These are phyloP conservation scores for Diplosphaera chodatii DNA, from an alignment of 139 green algal genomes.

Conservation along the genomic window DNA sequence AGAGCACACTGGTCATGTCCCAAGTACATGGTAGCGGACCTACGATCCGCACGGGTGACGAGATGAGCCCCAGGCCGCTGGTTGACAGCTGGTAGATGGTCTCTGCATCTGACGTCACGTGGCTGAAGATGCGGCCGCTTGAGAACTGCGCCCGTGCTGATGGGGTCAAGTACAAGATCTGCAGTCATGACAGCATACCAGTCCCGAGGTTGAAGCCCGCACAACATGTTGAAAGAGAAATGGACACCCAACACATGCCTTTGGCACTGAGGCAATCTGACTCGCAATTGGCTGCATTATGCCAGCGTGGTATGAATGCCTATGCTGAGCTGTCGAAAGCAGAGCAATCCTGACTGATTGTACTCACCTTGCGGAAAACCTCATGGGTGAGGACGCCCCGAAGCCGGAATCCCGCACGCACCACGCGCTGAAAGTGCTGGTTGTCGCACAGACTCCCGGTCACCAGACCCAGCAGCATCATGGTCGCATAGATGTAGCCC, in stretches of 20 bases:
- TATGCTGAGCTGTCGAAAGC: no score
- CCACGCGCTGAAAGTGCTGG: constrained; percentile 54
- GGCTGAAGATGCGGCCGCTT: constrained; percentile 35
- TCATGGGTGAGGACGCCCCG: constrained; percentile 45
- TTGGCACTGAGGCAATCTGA: no score
- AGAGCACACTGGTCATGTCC: no score
- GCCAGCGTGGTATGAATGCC: no score
- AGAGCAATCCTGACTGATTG: no score
- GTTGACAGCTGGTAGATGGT: constrained; percentile 42
- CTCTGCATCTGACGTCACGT: constrained; percentile 46
- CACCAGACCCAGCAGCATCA: constrained; percentile 32
- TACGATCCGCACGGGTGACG: constrained; percentile 47
- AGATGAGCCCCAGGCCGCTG: constrained; percentile 48
- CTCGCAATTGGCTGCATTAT: no score
- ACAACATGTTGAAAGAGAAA: no score
- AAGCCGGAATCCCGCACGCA: constrained; percentile 46
- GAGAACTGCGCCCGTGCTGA: constrained; percentile 29
- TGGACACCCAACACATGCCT: no score
- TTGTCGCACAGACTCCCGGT: constrained; percentile 44
- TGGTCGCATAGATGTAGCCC: constrained; percentile 22
- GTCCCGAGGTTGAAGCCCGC: no score
- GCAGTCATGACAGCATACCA: no score
- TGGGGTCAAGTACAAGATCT: constrained; percentile 32
- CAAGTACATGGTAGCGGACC: background rate
- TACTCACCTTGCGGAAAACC: constrained; percentile 45